A percentile compares a stretch with the other conserved stretches of the same genome.
Evolutionary conservation across 2,329 filamentous ascomycete genomes (phyloP).

Genomic region (Stagonosporopsis vannaccii): DNA sequence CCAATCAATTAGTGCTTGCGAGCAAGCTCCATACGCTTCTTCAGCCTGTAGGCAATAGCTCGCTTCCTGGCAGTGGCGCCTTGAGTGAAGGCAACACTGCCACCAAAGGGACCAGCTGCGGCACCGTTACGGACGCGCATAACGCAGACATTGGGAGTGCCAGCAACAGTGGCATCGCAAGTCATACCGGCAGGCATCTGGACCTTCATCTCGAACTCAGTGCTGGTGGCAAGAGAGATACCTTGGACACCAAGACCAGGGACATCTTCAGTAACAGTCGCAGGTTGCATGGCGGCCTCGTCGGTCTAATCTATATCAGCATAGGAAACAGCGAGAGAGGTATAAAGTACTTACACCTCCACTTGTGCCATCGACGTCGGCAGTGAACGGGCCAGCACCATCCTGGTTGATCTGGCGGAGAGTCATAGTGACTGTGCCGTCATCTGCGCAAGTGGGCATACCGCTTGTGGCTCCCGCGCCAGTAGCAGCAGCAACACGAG

Average conservation of each 20-base stretch:
- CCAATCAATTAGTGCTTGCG: conserved; percentile 27
- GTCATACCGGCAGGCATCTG: conserved; percentile 74
- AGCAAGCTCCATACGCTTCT: conserved; percentile 48
- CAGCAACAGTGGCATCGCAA: conserved; percentile 67
- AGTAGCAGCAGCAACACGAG: conserved; percentile 61
- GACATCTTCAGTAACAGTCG: conserved; percentile 66
- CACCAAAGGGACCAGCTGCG: conserved; percentile 70
- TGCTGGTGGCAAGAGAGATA: conserved; percentile 64
- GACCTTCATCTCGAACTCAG: conserved; percentile 69
- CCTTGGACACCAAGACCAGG: conserved; percentile 65
- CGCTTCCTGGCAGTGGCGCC: conserved; percentile 65
- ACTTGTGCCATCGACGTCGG: conserved; percentile 68
- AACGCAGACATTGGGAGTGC: conserved; percentile 69
- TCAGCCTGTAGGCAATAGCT: conserved; percentile 62
- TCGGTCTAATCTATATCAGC: conserved; percentile 52
- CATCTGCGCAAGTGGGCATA: conserved; percentile 67
- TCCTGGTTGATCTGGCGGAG: conserved; percentile 75
- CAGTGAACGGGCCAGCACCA: conserved; percentile 69
- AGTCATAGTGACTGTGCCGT: conserved; percentile 68
- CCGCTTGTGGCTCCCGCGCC: conserved; percentile 63
- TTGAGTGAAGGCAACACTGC: conserved; percentile 71
- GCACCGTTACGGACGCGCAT: conserved; percentile 70
- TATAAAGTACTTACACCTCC: conserved; percentile 54
- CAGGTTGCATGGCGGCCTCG: conserved; percentile 65
- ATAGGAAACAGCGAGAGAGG: neutral